These are phyloP conservation scores for Aspergillus ustus DNA, from an alignment of 2,329 filamentous ascomycete genomes.

Conservation along the genomic window DNA sequence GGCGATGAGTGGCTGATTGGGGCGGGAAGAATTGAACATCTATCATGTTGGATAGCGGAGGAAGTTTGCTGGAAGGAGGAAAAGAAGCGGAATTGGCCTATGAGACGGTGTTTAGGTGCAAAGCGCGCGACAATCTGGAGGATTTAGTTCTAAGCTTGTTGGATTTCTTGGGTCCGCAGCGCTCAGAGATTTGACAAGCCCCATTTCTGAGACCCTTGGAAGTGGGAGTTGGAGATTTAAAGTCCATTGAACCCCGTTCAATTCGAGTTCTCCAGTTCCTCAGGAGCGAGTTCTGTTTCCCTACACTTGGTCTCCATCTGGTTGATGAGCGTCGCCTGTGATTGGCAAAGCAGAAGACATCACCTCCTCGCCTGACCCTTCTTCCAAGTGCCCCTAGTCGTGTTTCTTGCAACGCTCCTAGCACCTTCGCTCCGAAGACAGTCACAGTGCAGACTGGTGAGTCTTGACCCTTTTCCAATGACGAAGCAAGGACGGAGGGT, in stretches of 20 bases:
- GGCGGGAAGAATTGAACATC: conserved; percentile 8
- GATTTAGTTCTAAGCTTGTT: conserved; percentile 15
- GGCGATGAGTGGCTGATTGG: conserved; percentile 15
- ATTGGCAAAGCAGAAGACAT: conserved; percentile 7
- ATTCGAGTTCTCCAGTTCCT: neutral
- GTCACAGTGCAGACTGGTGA: conserved; percentile 3
- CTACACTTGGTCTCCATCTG: neutral
- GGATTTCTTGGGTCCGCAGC: conserved; percentile 3
- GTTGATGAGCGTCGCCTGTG: conserved; percentile 9
- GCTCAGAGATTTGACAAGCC: conserved; percentile 2
- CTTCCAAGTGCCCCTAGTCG: neutral
- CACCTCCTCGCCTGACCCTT: conserved; percentile 1
- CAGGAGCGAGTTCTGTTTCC: conserved; percentile 8
- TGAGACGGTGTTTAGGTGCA: conserved; percentile 17
- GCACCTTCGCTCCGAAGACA: neutral
- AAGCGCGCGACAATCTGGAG: conserved; percentile 28
- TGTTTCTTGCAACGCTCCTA: neutral
- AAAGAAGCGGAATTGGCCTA: conserved; percentile 2
- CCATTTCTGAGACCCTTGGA: neutral
- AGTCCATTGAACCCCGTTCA: neutral
- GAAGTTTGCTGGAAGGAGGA: neutral
- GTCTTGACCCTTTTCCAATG: neutral
- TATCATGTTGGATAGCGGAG: conserved; percentile 1
- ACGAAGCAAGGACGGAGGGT: neutral
- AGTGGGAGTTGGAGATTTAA: conserved; percentile 4